Percentiles rank a stretch among this genome's conserved stretches.
These are phyloP conservation scores for Magnaporthiopsis rhizophila DNA, from an alignment of 2,329 filamentous ascomycete species.

Conservation along the genomic window DNA sequence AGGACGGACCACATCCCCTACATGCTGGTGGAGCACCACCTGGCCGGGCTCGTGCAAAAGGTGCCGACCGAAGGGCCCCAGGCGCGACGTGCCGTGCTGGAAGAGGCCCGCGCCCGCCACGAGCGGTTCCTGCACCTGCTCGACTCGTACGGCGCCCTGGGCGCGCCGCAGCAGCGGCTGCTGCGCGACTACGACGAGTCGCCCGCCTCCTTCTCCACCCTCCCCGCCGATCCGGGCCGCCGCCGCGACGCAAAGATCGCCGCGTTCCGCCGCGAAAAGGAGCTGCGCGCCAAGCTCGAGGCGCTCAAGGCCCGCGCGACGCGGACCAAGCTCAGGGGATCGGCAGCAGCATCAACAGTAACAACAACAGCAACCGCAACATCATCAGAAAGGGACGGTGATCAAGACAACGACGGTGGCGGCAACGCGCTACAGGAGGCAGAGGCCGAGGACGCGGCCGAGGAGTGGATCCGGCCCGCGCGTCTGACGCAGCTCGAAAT, in stretches of 20 bases:
- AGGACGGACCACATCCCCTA: constrained; percentile 80
- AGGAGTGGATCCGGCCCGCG: constrained; percentile 72
- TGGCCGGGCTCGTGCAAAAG: constrained; percentile 72
- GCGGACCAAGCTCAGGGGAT: not conserved
- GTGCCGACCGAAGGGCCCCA: constrained; percentile 41
- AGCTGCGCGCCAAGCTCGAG: constrained; percentile 75
- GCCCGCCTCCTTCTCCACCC: constrained; percentile 64
- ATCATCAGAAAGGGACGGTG: constrained; percentile 16
- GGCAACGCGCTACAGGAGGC: constrained; percentile 44
- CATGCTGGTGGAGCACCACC: constrained; percentile 66
- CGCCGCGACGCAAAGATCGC: constrained; percentile 78
- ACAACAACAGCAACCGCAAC: no score
- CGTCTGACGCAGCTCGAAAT: constrained; percentile 70
- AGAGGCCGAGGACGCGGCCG: constrained; percentile 60
- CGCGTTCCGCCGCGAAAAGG: constrained; percentile 78
- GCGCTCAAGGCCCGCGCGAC: constrained; percentile 33
- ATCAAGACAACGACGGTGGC: constrained; percentile 34
- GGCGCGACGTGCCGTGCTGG: constrained; percentile 56
- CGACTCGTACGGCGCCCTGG: constrained; percentile 71
- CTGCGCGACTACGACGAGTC: constrained; percentile 67
- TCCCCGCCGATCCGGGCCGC: constrained; percentile 56
- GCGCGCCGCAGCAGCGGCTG: constrained; percentile 54
- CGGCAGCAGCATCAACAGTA: constrained; percentile 12
- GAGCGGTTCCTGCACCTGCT: constrained; percentile 70
- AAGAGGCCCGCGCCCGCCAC: constrained; percentile 59